phyloP scores from a whole-genome alignment of 2,329 filamentous ascomycete species.

The Ophiocordyceps camponoti-rufipedis region DNA sequence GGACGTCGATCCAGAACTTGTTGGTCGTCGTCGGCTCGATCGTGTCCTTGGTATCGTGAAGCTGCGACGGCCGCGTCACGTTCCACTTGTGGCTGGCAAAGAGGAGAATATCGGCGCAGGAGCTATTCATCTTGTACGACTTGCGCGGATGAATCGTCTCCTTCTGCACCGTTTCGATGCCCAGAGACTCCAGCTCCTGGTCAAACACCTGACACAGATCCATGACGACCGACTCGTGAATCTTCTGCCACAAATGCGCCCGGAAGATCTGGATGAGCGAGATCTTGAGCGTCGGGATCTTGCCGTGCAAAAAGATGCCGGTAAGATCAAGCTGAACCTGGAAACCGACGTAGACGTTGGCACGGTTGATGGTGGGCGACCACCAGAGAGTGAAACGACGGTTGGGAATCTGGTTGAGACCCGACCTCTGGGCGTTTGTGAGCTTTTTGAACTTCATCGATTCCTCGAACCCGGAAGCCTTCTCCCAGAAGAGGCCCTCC shows the following conservation, averaged over 20 bases:
- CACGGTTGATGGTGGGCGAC: slow-evolving; percentile 83
- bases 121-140: slow-evolving; percentile 99
- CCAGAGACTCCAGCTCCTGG: slow-evolving; percentile 85
- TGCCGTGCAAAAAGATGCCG: slow-evolving; percentile 96
- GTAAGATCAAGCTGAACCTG: slow-evolving; percentile 95
- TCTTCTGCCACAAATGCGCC: slow-evolving; percentile 99
- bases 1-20: slow-evolving; percentile 98
- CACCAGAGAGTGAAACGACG: slow-evolving; percentile 98
- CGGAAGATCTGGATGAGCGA: slow-evolving; percentile 98
- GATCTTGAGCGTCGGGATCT: slow-evolving; percentile 96
- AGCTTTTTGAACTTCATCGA: slow-evolving; percentile 98
- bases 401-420: slow-evolving; percentile 96
- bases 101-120: slow-evolving; percentile 88
- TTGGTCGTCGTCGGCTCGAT: slow-evolving; percentile 91
- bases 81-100: slow-evolving; percentile 99
- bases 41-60: slow-evolving; percentile 92
- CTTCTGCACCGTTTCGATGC: slow-evolving; percentile 95
- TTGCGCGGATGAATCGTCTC: slow-evolving; percentile 98
- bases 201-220: slow-evolving; percentile 97
- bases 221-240: slow-evolving; percentile 97
- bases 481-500: slow-evolving; percentile 91
- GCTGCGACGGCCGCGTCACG: slow-evolving; percentile 76
- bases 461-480: slow-evolving; percentile 38
- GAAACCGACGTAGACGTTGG: slow-evolving; percentile 98
- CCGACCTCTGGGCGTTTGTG: slow-evolving; percentile 89